Conservation (phyloP, 106 monocot species). For the Dioscorea dumetorum region DNA sequence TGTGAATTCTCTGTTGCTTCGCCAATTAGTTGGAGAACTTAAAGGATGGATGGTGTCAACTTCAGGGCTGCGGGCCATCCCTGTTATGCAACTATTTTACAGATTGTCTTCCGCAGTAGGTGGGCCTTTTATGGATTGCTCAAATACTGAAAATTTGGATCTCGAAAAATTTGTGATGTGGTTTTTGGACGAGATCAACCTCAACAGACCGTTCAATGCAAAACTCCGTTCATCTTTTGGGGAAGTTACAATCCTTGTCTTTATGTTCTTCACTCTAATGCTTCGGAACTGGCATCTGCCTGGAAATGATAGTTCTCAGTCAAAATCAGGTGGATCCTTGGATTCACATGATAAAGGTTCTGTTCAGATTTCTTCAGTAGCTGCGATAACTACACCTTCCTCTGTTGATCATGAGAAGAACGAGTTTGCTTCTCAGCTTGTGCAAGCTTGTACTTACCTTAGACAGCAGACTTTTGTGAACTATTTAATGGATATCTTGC, state of each 20-base stretch:
- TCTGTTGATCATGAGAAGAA: constrained; percentile 58
- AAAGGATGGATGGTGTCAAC: constrained; percentile 91
- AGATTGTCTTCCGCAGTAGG: constrained; percentile 89
- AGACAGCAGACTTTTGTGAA: constrained; percentile 79
- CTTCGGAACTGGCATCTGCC: constrained; percentile 99
- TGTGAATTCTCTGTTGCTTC: constrained; percentile 80
- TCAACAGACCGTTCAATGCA: constrained; percentile 60
- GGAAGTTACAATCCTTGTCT: constrained; percentile 81
- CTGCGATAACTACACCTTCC: constrained; percentile 23
- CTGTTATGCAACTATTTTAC: constrained; percentile 96
- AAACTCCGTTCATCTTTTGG: constrained; percentile 67
- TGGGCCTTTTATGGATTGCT: constrained; percentile 93
- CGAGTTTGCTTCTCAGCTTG: constrained; percentile 86
- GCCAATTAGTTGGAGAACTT: constrained; percentile 68
- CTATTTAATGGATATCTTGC: constrained; percentile 95
- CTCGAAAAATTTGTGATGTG: constrained; percentile 88
- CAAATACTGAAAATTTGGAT: constrained; percentile 80
- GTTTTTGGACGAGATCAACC: constrained; percentile 80
- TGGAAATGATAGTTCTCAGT: constrained; percentile 61
- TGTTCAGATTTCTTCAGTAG: constrained; percentile 26
- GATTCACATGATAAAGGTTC: constrained; percentile 63
- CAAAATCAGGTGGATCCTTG: constrained; percentile 29
- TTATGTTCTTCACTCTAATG: constrained; percentile 97
- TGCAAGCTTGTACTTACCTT: constrained; percentile 70
- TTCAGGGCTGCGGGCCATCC: constrained; percentile 77